phyloP scores from a whole-genome alignment of 495 filamentous ascomycete species.

The Penicillium diatomitis region DNA sequence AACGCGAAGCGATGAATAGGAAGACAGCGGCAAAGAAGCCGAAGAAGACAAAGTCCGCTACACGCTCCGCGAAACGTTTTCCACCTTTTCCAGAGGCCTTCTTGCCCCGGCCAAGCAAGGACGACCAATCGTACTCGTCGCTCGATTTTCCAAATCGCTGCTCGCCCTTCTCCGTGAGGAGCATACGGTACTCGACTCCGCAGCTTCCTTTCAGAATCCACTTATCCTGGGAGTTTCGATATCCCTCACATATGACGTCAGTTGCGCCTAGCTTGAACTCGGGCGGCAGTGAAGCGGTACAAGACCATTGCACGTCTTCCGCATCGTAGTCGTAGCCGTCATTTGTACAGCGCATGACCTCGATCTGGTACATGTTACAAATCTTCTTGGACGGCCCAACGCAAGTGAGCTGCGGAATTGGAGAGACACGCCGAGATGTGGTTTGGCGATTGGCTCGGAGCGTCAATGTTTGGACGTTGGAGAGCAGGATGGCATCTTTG shows the following conservation, averaged over 20 bases:
- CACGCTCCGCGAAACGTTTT: conserved; percentile 7
- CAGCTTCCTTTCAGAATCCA: conserved; percentile 86
- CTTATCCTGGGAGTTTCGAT: conserved; percentile 60
- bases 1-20: conserved; percentile 20
- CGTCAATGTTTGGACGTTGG: conserved; percentile 68
- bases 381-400: conserved; percentile 52
- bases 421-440: conserved; percentile 61
- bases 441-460: conserved; percentile 56
- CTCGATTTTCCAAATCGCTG: conserved; percentile 46
- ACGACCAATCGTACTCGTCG: neutral
- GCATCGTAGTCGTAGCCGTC: conserved; percentile 57
- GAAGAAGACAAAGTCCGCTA: conserved; percentile 37
- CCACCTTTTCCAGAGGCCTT: conserved; percentile 3
- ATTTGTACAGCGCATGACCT: conserved; percentile 84
- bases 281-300: conserved; percentile 64
- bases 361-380: conserved; percentile 56
- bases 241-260: conserved; percentile 91
- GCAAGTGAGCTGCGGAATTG: conserved; percentile 80
- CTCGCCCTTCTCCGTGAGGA: conserved; percentile 76
- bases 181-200: conserved; percentile 81
- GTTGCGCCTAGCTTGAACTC: conserved; percentile 86
- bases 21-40: conserved; percentile 37
- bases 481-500: conserved; percentile 61
- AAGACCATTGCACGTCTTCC: conserved; percentile 82
- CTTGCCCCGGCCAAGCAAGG: neutral